These are phyloP conservation scores for Musa acuminata DNA, from an alignment of 176 grass and related monocot genomes.

Conservation along the genomic window DNA sequence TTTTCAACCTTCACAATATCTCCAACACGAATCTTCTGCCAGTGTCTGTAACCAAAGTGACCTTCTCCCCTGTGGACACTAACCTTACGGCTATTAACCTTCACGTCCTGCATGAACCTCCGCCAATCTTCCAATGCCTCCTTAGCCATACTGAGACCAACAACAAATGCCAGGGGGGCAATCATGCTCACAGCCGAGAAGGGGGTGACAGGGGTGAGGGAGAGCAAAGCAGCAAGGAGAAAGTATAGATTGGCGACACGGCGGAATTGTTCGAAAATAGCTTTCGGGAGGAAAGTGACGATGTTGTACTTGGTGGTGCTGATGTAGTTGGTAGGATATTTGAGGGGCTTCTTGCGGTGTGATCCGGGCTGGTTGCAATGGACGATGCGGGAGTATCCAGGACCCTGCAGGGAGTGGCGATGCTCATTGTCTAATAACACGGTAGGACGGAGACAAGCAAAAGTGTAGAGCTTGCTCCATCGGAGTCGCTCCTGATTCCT, in stretches of 20 bases:
- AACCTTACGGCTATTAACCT: slow-evolving; percentile 84
- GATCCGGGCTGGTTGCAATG: slow-evolving; percentile 66
- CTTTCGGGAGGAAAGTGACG: slow-evolving; percentile 89
- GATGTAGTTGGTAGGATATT: slow-evolving; percentile 85
- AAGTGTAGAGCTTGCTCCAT: slow-evolving; percentile 96
- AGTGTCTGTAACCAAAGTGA: slow-evolving; percentile 49
- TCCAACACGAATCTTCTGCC: slow-evolving; percentile 72
- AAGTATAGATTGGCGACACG: slow-evolving; percentile 93
- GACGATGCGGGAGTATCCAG: slow-evolving; percentile 71
- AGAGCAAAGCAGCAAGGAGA: slow-evolving; percentile 86
- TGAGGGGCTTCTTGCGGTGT: slow-evolving; percentile 60
- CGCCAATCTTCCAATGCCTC: slow-evolving; percentile 97
- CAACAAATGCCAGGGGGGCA: slow-evolving; percentile 67
- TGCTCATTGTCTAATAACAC: slow-evolving; percentile 1
- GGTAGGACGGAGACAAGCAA: slow-evolving; percentile 54
- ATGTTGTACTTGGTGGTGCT: slow-evolving; percentile 98
- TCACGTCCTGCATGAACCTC: slow-evolving; percentile 93
- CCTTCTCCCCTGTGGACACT: slow-evolving; percentile 46
- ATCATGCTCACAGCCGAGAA: slow-evolving; percentile 87
- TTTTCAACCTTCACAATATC: slow-evolving; percentile 92
- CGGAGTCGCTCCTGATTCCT: slow-evolving; percentile 63
- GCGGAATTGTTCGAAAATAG: slow-evolving; percentile 95
- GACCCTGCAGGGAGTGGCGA: slow-evolving; percentile 40
- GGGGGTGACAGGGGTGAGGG: slow-evolving; percentile 72
- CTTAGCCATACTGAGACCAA: slow-evolving; percentile 88